These are phyloP conservation scores for Amoebophrya sp. DNA, from an alignment of 169 alveolate genomes.

Conservation along the genomic window DNA sequence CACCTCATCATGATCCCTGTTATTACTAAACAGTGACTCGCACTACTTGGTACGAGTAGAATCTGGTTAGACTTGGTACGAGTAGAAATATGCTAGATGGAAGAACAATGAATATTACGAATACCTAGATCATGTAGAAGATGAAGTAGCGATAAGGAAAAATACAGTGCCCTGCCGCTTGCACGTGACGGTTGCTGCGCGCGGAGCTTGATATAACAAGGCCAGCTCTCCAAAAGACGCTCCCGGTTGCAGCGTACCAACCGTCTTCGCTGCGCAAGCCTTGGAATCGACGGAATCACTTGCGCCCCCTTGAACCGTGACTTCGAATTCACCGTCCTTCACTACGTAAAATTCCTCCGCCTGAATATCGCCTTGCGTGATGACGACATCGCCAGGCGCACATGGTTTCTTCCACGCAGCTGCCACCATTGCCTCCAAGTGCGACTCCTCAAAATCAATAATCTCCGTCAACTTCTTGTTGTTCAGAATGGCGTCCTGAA, in stretches of 20 bases:
- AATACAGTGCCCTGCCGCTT: background rate
- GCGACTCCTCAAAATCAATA: background rate
- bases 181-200: background rate
- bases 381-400: background rate
- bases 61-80: too few species aligned
- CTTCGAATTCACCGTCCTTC: background rate
- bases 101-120: too few species aligned
- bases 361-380: background rate
- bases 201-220: background rate
- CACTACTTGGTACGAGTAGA: too few species aligned
- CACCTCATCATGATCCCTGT: too few species aligned
- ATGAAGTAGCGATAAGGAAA: too few species aligned
- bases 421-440: background rate
- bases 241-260: background rate
- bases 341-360: background rate
- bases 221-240: background rate
- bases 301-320: background rate
- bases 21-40: too few species aligned
- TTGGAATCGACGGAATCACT: background rate
- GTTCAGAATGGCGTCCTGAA: background rate
- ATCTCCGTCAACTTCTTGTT: background rate
- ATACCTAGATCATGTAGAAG: too few species aligned
- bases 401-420: background rate
- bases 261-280: background rate
- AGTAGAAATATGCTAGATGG: too few species aligned